Evolutionary conservation across 305 asterid species (phyloP).

Genomic region (Fraxinus velutina): DNA sequence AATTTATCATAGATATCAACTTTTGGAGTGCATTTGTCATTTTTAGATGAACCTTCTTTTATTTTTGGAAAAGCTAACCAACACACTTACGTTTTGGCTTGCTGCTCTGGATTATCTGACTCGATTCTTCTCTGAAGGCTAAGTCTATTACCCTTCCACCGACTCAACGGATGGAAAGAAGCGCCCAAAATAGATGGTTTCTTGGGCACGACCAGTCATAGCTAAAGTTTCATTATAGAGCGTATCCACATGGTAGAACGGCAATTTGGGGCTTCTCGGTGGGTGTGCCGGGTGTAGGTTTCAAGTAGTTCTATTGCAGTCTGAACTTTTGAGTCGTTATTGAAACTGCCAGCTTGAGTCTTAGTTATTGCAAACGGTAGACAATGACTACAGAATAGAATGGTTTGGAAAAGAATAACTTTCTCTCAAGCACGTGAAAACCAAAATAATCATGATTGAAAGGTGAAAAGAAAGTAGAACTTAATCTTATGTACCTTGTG

Average conservation of each 20-base stretch:
- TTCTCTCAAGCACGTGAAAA: not conserved
- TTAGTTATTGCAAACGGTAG: not conserved
- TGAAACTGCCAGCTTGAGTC: not conserved
- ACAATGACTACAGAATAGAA: not conserved
- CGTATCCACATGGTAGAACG: not conserved
- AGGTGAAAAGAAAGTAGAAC: slow-evolving; percentile 5
- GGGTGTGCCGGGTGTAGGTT: not conserved
- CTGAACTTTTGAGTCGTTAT: not conserved
- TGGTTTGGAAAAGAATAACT: slow-evolving; percentile 11
- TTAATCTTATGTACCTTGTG: not conserved
- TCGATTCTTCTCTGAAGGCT: not conserved
- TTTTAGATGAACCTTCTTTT: not conserved
- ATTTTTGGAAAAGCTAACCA: not conserved
- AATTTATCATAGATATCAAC: not conserved
- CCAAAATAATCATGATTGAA: not conserved
- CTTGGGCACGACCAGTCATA: not conserved
- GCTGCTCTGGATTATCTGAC: not conserved
- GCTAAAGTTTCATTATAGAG: not conserved
- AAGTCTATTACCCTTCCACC: not conserved
- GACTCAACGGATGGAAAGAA: not conserved
- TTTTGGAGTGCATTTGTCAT: not conserved
- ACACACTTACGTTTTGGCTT: not conserved
- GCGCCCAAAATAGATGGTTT: not conserved
- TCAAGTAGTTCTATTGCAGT: not conserved
- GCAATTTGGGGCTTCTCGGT: not conserved